phyloP scores from a whole-genome alignment of 768 basidiomycete species.

The Boletus reticuloceps region DNA sequence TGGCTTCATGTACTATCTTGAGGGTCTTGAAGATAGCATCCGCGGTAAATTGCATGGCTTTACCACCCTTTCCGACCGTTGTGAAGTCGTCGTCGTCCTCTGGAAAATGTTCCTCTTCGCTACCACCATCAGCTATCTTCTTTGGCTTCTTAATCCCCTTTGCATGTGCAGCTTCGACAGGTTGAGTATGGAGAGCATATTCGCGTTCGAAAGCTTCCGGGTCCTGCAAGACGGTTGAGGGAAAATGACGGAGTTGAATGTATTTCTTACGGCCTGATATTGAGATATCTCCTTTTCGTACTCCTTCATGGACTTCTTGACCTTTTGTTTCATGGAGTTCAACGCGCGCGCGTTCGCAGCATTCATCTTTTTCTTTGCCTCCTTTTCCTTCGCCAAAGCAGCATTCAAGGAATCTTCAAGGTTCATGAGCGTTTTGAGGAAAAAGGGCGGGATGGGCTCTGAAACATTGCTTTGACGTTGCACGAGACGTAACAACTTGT shows the following conservation, averaged over 20 bases:
- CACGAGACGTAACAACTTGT: constrained; percentile 90
- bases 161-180: constrained; percentile 39
- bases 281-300: constrained; percentile 77
- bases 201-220: constrained; percentile 84
- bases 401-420: constrained; percentile 76
- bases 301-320: constrained; percentile 89
- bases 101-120: constrained; percentile 40
- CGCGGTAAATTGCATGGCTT: constrained; percentile 73
- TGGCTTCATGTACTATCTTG: constrained; percentile 86
- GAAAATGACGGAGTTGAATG: background rate
- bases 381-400: constrained; percentile 82
- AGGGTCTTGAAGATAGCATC: constrained; percentile 92
- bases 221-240: constrained; percentile 50
- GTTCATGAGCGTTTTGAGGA: constrained; percentile 66
- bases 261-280: constrained; percentile 66
- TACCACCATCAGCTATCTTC: constrained; percentile 33
- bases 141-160: constrained; percentile 38
- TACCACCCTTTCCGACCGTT: constrained; percentile 90
- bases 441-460: constrained; percentile 86
- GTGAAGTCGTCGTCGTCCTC: constrained; percentile 72
- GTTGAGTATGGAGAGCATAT: constrained; percentile 54
- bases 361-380: constrained; percentile 94
- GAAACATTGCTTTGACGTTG: constrained; percentile 82
- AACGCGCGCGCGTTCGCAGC: constrained; percentile 90
- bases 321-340: constrained; percentile 97